phyloP scores from a whole-genome alignment of 345 rosid genomes.

The Populus euphratica region DNA sequence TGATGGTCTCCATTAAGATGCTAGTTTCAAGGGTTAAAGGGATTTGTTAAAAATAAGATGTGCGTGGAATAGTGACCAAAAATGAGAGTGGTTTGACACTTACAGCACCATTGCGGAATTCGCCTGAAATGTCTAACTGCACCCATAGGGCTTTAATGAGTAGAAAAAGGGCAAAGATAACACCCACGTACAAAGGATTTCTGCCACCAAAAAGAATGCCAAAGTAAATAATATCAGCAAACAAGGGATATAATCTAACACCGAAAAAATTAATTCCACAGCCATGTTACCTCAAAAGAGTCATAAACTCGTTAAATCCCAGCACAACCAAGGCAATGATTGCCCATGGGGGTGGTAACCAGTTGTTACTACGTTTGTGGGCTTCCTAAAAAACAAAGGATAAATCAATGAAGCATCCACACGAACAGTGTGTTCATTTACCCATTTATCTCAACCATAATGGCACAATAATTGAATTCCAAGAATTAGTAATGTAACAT shows the following conservation, averaged over 20 bases:
- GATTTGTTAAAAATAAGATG: background rate
- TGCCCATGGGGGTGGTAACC: constrained; percentile 99
- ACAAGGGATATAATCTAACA: background rate
- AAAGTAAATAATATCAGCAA: constrained; percentile 15
- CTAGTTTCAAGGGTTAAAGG: background rate
- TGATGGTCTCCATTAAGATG: background rate
- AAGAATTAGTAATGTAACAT: background rate
- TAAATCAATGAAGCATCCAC: background rate
- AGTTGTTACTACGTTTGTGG: constrained; percentile 83
- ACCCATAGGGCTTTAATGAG: constrained; percentile 90
- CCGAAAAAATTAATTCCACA: constrained; percentile 3
- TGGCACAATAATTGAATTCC: background rate
- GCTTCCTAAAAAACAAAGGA: constrained; percentile 71
- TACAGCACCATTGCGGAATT: constrained; percentile 84
- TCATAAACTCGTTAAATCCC: constrained; percentile 98
- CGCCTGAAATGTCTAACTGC: constrained; percentile 81
- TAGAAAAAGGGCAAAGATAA: constrained; percentile 70
- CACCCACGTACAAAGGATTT: constrained; percentile 75
- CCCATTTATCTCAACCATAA: background rate
- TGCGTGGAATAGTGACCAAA: background rate
- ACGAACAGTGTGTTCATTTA: background rate
- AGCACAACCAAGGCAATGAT: constrained; percentile 72
- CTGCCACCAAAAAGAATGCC: constrained; percentile 42
- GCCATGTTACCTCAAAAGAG: constrained; percentile 69
- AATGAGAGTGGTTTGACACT: constrained; percentile 27